Base-by-base conservation (phyloP, 768 basidiomycete genomes). In the Neoboletus subvelutipes region DNA sequence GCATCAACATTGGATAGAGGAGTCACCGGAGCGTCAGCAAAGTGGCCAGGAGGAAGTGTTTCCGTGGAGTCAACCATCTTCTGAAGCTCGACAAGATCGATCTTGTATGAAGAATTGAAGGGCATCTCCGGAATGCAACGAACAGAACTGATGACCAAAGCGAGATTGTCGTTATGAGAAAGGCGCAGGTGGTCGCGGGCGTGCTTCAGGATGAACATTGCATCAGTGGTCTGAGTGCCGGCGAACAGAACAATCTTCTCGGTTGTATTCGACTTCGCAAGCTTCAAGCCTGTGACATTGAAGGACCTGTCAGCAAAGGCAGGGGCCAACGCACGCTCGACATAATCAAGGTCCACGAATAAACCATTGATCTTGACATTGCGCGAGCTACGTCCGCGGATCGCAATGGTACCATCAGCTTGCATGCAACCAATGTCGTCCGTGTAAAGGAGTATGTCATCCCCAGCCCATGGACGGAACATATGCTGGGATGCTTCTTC, bases 1-100 rank as follows among this genome's bases (percentile, higher is more conserved):
- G 66, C 62, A 13, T 69, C 64, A 7, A 60, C 45, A 26, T 51
- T 34, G 33, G 67, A 70, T 15, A 50, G 59, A 50, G 41, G 39
- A 56, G 39, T 59, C 59, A 45, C 50, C 9, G 43, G 53, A 20
- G 50, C 54, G 13, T 62, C 24, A 11, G 60, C 60, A 40, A 5
- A 47, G 15, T 39, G 17, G 13, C 60, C 49, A 17, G 49, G 60
- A 50, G 43, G 39, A 20, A 62, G 31, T 24, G 3, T 17, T 8
- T 62, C 54, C 15, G 40, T 39, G 48, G 60, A 57, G 40, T 61
- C 60, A 1, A 33, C 49, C 54, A 62, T 51, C 48, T 43, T 56
- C 40, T 61, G 60, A 36, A 61, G 60, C 22, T 37, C 39, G 24
- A 43, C 45, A 33, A 62, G 49, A 48, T 61, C 60, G 12, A 62